phyloP scores from a whole-genome alignment of 768 basidiomycete species.

The Russula emetica region DNA sequence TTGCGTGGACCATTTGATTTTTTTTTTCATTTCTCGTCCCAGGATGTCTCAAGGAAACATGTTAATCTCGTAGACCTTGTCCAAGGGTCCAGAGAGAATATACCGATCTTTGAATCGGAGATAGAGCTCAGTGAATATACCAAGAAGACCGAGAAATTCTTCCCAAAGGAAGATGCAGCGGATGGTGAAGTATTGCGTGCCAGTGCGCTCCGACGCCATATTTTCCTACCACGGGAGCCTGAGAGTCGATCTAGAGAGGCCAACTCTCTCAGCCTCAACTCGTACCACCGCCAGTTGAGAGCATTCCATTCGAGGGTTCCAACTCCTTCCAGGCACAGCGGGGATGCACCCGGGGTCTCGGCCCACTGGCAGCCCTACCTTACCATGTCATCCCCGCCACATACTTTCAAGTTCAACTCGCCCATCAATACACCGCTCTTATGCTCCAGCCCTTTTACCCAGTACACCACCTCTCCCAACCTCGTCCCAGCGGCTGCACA shows the following conservation, averaged over 20 bases:
- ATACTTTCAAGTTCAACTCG: too few species aligned
- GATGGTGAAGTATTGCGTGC: constrained; percentile 34
- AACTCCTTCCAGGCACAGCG: too few species aligned
- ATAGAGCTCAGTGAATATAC: constrained; percentile 31
- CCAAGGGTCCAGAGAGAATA: constrained; percentile 24
- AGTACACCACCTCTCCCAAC: too few species aligned
- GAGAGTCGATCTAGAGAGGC: neutral
- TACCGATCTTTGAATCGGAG: constrained; percentile 30
- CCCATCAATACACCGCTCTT: too few species aligned
- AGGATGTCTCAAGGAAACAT: constrained; percentile 17
- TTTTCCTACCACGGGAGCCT: constrained; percentile 7
- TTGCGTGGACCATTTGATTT: neutral
- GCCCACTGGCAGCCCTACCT: too few species aligned
- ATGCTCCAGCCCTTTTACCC: too few species aligned
- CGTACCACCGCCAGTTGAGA: too few species aligned
- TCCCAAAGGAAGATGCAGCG: constrained; percentile 33
- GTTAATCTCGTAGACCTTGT: constrained; percentile 37
- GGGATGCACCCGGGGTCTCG: too few species aligned
- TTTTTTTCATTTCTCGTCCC: neutral
- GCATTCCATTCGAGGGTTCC: too few species aligned
- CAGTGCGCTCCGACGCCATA: constrained; percentile 33
- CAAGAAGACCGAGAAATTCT: constrained; percentile 23
- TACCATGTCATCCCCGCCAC: too few species aligned
- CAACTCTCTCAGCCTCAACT: too few species aligned
- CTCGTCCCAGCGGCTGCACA: too few species aligned